Evolutionary conservation across 371 early-diverging fungal species (phyloP), one percentile per base, ranked within the genome.

Genomic region (Mortierella sp.): DNA sequence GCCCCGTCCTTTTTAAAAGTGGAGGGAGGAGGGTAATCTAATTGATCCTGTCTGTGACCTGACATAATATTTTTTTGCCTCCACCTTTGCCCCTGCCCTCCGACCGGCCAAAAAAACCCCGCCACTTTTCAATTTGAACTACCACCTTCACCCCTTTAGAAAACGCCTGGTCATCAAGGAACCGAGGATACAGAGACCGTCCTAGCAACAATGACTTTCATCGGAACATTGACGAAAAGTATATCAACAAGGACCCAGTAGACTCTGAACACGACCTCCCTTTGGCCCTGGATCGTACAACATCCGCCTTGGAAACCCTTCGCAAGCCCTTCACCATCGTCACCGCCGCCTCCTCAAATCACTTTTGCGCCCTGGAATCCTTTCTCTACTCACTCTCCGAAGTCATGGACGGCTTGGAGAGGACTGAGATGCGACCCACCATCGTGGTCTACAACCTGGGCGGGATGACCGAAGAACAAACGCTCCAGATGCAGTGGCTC

Each of bases 341-440:
- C 34, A 88, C 90, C 0, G 90, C 84, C 2, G 86, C 88, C 28
- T 87, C 87, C 50, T 81, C 83, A 2, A 88, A 89, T 52, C 90
- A 89, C 45, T 74, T 88, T 30, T 89, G 90, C 50, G 83, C 87
- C 2, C 78, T 89, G 47, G 87, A 87, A 64, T 81, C 78, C 61
- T 89, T 84, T 67, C 66, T 89, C 10, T 89, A 89, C 28, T 81
- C 83, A 1, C 67, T 84, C 28, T 57, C 84, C 43, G 74, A 78
- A 16, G 58, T 88, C 9, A 78, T 74, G 5, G 69, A 74, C n/a
- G 69, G 65, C 3, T 45, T 74, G 19, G 69, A 74, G 46, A 64
- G 76, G 39, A 54, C 76, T 9, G 76, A 65, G 18, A 18, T 62
- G 10, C 34, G 71, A 9, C 83, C 87, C 2, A 81, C 68, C 9